These are phyloP conservation scores for Diplosphaera chodatii DNA, from an alignment of 139 green algal species.

Conservation along the genomic window DNA sequence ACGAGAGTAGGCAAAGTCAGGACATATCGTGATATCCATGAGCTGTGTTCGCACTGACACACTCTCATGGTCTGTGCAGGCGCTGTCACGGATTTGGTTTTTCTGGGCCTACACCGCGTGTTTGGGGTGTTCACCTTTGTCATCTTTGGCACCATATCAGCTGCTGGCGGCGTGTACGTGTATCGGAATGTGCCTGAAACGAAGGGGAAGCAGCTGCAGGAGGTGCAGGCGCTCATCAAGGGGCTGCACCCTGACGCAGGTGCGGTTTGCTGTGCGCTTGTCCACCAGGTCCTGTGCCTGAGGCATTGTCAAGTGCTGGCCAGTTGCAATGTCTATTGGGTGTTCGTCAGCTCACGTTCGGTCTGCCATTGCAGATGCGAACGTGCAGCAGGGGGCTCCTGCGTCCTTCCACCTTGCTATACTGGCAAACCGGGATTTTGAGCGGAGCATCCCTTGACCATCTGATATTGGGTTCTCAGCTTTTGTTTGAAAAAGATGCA, in stretches of 20 bases:
- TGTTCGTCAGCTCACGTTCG: too few species aligned
- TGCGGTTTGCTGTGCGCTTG: neutral
- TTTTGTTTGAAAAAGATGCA: too few species aligned
- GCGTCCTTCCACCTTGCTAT: neutral
- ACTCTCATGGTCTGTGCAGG: too few species aligned
- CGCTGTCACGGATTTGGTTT: conserved; percentile 58
- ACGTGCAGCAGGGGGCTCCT: neutral
- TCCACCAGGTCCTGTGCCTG: too few species aligned
- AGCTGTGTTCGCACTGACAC: too few species aligned
- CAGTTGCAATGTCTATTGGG: too few species aligned
- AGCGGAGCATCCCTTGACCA: neutral
- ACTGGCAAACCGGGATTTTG: neutral
- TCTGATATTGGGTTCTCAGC: too few species aligned
- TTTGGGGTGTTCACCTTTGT: conserved; percentile 43
- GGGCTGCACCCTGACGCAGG: neutral
- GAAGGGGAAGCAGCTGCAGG: conserved; percentile 47
- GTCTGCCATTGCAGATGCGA: too few species aligned
- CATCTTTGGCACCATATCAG: conserved; percentile 46
- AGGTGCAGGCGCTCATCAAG: conserved; percentile 47
- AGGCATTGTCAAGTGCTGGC: too few species aligned
- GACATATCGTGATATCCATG: too few species aligned
- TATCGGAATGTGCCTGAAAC: conserved; percentile 61
- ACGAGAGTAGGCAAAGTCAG: too few species aligned
- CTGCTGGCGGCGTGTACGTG: conserved; percentile 37
- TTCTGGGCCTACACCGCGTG: conserved; percentile 45